Evolutionary conservation across 2,329 filamentous ascomycete genomes (phyloP).

Genomic region (Corniculantispora saksenae): DNA sequence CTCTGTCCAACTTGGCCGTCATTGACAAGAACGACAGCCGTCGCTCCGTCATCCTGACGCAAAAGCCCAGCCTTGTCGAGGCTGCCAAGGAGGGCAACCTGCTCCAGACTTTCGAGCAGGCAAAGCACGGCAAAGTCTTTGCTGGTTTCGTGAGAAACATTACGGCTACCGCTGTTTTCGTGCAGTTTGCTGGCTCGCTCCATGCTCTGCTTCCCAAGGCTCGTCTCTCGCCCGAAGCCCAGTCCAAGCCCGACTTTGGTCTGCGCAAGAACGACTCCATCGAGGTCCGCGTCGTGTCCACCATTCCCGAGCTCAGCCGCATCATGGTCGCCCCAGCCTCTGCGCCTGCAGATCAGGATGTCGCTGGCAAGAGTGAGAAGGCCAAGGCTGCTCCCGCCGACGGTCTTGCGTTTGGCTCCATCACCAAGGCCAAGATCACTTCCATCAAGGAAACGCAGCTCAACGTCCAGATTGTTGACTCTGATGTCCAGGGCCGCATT

Average conservation of each 20-base stretch:
- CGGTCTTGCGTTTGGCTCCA: conserved; percentile 72
- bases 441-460: conserved; percentile 89
- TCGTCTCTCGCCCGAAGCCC: conserved; percentile 71
- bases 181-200: conserved; percentile 80
- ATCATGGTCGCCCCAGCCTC: conserved; percentile 60
- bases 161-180: conserved; percentile 76
- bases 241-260: conserved; percentile 72
- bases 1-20: conserved; percentile 77
- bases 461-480: conserved; percentile 82
- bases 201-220: conserved; percentile 79
- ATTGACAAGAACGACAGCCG: conserved; percentile 82
- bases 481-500: conserved; percentile 77
- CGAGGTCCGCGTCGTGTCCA: conserved; percentile 67
- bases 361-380: conserved; percentile 40
- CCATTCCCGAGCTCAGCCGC: conserved; percentile 69
- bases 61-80: conserved; percentile 80
- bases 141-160: conserved; percentile 85
- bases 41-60: conserved; percentile 73
- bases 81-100: conserved; percentile 72
- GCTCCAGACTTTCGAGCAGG: conserved; percentile 69
- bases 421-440: conserved; percentile 75
- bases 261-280: conserved; percentile 76
- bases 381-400: conserved; percentile 51
- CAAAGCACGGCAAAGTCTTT: conserved; percentile 67
- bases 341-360: conserved; percentile 47